Conservation (phyloP, 2,329 filamentous ascomycete species). For the Pezicula carpinea region DNA sequence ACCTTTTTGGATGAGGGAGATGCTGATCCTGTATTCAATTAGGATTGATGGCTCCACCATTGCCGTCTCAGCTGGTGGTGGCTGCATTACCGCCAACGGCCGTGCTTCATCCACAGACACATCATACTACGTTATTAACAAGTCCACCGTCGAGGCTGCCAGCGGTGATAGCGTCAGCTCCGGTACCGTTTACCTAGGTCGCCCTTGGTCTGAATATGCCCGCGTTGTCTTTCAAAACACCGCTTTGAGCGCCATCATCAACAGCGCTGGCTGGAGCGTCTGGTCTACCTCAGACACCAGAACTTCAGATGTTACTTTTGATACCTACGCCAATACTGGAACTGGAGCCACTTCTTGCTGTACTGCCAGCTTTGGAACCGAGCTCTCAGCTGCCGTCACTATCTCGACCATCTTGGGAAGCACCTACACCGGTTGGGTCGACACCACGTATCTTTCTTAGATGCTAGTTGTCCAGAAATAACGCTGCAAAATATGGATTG, state of each 20-base stretch:
- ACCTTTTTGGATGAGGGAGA: too few species aligned
- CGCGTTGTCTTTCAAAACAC: conserved; percentile 48
- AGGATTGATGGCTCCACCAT: conserved; percentile 47
- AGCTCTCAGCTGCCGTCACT: conserved; percentile 33
- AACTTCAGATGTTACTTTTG: conserved; percentile 44
- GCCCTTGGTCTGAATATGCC: conserved; percentile 47
- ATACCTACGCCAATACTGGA: conserved; percentile 51
- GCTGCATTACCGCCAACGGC: conserved; percentile 44
- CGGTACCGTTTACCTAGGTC: conserved; percentile 44
- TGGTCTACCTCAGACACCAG: conserved; percentile 39
- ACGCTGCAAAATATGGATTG: background rate
- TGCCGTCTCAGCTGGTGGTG: conserved; percentile 36
- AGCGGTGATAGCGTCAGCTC: conserved; percentile 31
- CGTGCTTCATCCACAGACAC: conserved; percentile 33
- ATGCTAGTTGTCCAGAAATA: background rate
- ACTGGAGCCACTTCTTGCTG: conserved; percentile 43
- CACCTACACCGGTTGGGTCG: conserved; percentile 37
- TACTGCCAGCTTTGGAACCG: conserved; percentile 39
- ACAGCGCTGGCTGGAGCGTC: conserved; percentile 43
- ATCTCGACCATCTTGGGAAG: conserved; percentile 42
- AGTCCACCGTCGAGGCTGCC: conserved; percentile 40
- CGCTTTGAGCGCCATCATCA: conserved; percentile 43
- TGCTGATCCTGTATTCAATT: too few species aligned
- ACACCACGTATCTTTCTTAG: conserved; percentile 34
- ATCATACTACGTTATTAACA: conserved; percentile 53